Percentiles rank a stretch among this genome's conserved stretches.
phyloP scores from a whole-genome alignment of 257 asterid species.

The Haberlea rhodopensis region DNA sequence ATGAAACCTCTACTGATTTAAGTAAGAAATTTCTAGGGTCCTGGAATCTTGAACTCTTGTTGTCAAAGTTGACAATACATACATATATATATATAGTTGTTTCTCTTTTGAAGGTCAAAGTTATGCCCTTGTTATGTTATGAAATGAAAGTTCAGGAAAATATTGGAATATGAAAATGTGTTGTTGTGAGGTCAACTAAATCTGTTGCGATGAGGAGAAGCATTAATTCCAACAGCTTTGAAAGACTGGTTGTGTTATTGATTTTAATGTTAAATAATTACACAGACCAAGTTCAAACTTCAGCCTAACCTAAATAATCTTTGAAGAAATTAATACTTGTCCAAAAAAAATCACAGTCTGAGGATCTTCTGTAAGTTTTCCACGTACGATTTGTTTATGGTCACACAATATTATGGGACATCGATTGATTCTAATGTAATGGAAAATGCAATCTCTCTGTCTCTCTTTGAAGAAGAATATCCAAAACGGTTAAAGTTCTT shows the following conservation, averaged over 20 bases:
- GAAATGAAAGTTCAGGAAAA: background rate
- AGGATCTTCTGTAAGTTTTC: slow-evolving; percentile 11
- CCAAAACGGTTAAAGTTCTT: background rate
- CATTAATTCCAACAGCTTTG: background rate
- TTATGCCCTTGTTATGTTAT: slow-evolving; percentile 6
- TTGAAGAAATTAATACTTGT: background rate
- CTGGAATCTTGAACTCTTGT: slow-evolving; percentile 1
- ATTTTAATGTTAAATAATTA: background rate
- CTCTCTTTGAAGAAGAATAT: background rate
- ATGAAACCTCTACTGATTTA: background rate
- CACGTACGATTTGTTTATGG: slow-evolving; percentile 1
- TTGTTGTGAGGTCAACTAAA: background rate
- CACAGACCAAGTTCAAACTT: background rate
- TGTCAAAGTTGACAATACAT: background rate
- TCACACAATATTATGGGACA: background rate
- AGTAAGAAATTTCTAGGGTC: background rate
- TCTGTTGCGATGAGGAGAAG: background rate
- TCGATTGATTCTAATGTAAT: background rate
- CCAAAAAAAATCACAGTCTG: background rate
- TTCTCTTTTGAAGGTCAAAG: background rate
- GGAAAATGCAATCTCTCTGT: background rate
- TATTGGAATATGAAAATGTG: background rate
- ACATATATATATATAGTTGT: too few species aligned
- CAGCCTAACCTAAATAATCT: background rate
- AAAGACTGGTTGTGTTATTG: background rate